Evolutionary conservation across 208 protist genomes (phyloP), one percentile per base, ranked within the genome.

Genomic region (Leishmania mexicana): DNA sequence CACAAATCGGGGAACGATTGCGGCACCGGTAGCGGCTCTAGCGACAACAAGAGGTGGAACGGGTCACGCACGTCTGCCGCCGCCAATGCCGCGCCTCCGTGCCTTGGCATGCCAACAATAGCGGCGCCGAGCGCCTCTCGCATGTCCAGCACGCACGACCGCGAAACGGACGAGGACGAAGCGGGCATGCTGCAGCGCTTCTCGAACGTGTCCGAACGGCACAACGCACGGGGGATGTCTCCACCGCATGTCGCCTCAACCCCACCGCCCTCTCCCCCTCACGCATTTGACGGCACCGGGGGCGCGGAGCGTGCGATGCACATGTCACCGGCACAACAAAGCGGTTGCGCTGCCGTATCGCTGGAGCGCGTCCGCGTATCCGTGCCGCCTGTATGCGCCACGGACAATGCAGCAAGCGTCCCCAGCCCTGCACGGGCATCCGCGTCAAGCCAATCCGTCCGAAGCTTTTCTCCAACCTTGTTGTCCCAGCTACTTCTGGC

Each of bases 161-260:
- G 24, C 42, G 76, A 57, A 45, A 64, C 51, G 2, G 58, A 40
- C 13, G 79, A 83, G 1, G 80, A 81, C 11, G 83, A 81, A 19
- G n/a, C 17, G 0, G 77, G 82, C 28, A 54, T n/a, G 6, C 76
- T 78, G 8, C 84, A 85, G 77, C 84, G 85, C n/a, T 88, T 85
- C 40, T 88, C 85, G 4, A 87, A 87, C 84, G 51, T 42, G 65
- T 83, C 78, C 3, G 35, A 40, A 5, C 28, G 24, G 78, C 68
- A 21, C 4, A 38, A 1, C 68, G 40, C 53, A 42, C 67, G 47
- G 6, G 40, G n/a, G 21, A 54, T 64, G n/a, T 40, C 76, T 17
- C 76, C 42, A 31, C 40, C 42, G 24, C 13, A 57, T 1, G 45
- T 60, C 13, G 3, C 10, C 17, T 24, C 47, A 15, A 80, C 76